phyloP scores from a whole-genome alignment of 805 yeast species.

The Kazachstania africana region DNA sequence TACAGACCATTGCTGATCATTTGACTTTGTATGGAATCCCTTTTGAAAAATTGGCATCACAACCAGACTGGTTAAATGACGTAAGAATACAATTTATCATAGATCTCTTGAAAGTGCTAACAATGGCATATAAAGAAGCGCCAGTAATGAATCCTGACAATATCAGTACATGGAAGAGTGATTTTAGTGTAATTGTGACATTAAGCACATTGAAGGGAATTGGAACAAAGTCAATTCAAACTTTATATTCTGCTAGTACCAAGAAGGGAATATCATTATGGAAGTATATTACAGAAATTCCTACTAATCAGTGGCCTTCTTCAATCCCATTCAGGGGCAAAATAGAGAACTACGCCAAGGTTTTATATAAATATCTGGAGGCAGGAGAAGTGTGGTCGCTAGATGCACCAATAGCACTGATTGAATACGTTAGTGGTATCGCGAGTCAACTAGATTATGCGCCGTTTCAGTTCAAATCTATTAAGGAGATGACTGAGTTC shows the following conservation, averaged over 20 bases:
- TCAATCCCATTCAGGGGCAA: conserved; percentile 13
- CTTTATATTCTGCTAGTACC: conserved; percentile 9
- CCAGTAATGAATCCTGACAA: not conserved
- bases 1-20: conserved; percentile 29
- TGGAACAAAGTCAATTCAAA: conserved; percentile 14
- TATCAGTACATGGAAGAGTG: conserved; percentile 14
- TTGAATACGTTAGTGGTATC: conserved; percentile 26
- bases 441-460: conserved; percentile 27
- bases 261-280: conserved; percentile 13
- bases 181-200: conserved; percentile 18
- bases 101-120: conserved; percentile 35
- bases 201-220: conserved; percentile 17
- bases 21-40: conserved; percentile 34
- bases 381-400: conserved; percentile 1
- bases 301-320: conserved; percentile 9
- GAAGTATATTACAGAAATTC: conserved; percentile 11
- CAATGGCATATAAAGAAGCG: conserved; percentile 3
- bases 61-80: conserved; percentile 42
- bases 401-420: conserved; percentile 28
- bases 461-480: conserved; percentile 9
- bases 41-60: conserved; percentile 32
- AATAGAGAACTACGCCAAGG: conserved; percentile 19
- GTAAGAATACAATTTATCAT: conserved; percentile 29
- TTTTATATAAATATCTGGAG: conserved; percentile 10
- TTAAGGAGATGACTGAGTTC: conserved; percentile 14